Evolutionary conservation across 2,329 filamentous ascomycete genomes (phyloP).

Genomic region (Rutstroemia sp.): DNA sequence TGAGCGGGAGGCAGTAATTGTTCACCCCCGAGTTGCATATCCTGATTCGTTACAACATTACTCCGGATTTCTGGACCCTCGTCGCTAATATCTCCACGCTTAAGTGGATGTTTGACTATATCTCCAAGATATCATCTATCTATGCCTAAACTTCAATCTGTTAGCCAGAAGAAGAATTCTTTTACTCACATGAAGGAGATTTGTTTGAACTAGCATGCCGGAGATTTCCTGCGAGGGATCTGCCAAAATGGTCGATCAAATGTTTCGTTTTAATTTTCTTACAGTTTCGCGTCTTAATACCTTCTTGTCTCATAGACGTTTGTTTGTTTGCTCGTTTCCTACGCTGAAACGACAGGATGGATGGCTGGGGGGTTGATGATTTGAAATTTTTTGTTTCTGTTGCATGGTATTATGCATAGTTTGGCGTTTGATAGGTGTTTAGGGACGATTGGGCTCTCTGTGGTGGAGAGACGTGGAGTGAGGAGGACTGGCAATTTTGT

Average conservation of each 20-base stretch:
- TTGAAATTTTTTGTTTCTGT: background rate
- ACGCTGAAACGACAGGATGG: no score
- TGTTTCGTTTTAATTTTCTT: background rate
- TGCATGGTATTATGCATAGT: background rate
- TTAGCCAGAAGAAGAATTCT: background rate
- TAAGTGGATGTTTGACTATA: background rate
- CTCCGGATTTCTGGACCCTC: background rate
- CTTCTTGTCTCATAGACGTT: background rate
- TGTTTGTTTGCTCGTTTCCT: background rate
- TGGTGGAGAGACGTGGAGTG: no score
- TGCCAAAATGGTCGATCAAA: background rate
- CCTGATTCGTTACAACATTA: background rate
- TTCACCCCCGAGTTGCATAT: no score
- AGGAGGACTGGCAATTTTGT: background rate
- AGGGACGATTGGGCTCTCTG: background rate
- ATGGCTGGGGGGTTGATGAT: no score
- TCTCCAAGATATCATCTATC: background rate
- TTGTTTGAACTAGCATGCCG: background rate
- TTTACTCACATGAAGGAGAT: background rate
- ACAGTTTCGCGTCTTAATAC: background rate
- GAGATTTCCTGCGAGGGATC: background rate
- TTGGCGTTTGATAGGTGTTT: background rate
- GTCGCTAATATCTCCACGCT: background rate
- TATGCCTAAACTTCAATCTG: no score
- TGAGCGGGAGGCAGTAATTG: constrained; percentile 18